Evolutionary conservation across 2,329 filamentous ascomycete genomes (phyloP).

Genomic region (Aphanoascus verrucosus): DNA sequence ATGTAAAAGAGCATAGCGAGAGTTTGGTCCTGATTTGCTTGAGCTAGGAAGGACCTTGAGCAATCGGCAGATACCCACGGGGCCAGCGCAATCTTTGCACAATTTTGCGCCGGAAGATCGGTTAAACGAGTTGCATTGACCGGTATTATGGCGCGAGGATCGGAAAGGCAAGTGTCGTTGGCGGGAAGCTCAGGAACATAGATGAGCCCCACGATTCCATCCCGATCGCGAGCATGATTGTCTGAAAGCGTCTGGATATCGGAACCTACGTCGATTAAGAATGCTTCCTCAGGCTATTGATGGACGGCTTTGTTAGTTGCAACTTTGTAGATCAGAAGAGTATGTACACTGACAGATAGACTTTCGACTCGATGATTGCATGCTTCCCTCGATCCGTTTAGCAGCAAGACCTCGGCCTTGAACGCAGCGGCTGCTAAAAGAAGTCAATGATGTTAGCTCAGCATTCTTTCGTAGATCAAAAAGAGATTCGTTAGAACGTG

Average conservation of each 20-base stretch:
- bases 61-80: constrained; percentile 74
- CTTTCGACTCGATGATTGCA: background rate
- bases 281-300: constrained; percentile 15
- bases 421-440: constrained; percentile 4
- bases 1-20: constrained; percentile 50
- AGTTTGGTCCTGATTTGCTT: constrained; percentile 51
- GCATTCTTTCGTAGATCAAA: background rate
- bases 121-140: constrained; percentile 59
- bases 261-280: constrained; percentile 29
- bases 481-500: background rate
- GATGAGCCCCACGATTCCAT: constrained; percentile 64
- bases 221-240: constrained; percentile 45
- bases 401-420: constrained; percentile 4
- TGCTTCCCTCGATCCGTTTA: background rate
- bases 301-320: background rate
- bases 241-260: constrained; percentile 65
- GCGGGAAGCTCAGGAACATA: constrained; percentile 64
- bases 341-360: background rate
- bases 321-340: background rate
- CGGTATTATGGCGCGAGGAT: constrained; percentile 58
- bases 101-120: constrained; percentile 56
- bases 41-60: constrained; percentile 58
- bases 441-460: background rate
- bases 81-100: constrained; percentile 68
- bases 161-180: constrained; percentile 51